Base-by-base conservation (phyloP, 129 eudicot genomes). In the Tagetes erecta region DNA sequence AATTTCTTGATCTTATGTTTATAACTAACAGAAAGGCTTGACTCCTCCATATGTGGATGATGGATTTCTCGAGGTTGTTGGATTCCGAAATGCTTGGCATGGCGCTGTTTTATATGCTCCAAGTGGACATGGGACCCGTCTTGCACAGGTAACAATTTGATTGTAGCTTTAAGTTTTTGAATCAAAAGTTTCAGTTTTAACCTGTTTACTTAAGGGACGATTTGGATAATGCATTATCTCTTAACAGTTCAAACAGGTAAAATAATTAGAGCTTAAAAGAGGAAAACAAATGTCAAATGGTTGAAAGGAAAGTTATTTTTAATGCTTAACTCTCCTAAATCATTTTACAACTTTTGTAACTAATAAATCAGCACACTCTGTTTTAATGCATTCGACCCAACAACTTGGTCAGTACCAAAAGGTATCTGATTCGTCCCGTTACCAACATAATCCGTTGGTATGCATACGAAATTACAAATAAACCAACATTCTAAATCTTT, bases 71-170 rank as follows among this genome's bases (percentile, higher is more conserved):
- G 99, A 95, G 75, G 78, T 95, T 66, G 99, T 95, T 71, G 99
- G 99, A 34, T 95, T 95, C 77, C 85, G 88, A 80, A 88, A 95
- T 80, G 99, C 99, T 77, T 95, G 99, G 97, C 99, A 95, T 73
- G 99, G 99, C 6, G 88, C 93, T 64, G 92, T 91, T 80, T 83
- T 91, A 64, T 83, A 84, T 38, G 81, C 97, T 65, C 94, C 97
- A 69, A 85, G 74, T 37, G 99, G 99, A 51, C 99, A 95, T 46
- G 99, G 99, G 50, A 94, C 91, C 40, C 99, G 99, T 58, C 97
- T 94, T 65, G 99, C 99, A 76, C 99, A 95, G 99, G 99, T 94
- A 70, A 11, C 13, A 46, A 67, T 8, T 67, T 67, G 53, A 67
- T 66, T 47, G 39, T 63, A 9, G 27, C 14, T 8, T 41, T 27